Base-by-base conservation (phyloP, 1,139 yeast species). In the Groenewaldozyma sp. region DNA sequence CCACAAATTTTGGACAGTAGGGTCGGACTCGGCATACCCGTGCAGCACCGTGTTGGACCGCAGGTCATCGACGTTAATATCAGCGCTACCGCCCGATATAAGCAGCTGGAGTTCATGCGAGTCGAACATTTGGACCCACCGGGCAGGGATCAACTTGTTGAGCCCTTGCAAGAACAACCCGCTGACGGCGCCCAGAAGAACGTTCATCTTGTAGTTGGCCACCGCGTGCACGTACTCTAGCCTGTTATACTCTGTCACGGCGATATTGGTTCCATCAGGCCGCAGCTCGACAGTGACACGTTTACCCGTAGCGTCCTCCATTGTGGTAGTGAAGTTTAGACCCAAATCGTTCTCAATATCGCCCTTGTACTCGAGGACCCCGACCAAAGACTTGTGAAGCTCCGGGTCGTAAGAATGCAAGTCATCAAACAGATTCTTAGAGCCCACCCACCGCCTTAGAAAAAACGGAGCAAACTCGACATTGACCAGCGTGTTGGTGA, bases 401-500 rank as follows among this genome's bases (percentile, higher is more conserved):
- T 78, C 82, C 1, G 65, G 60, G 58, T 93, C 98, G 33, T 83
- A 66, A 33, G 76, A 72, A 35, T 71, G 73, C 48, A 93, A 65
- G 54, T 91, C 97, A 56, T 87, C 91, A 49, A 91, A 78, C 0
- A 88, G 74, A 45, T 73, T 72, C 59, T 68, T 56, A 11, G 34
- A 31, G n/a, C 61, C 61, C 20, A 65, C 62, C 83, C 93, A 75
- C 56, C 82, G 83, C 47, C 77, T 79, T 37, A 91, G 60, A 54
- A 91, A 91, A 50, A 87, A 86, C 2, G 93, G 84, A 0, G 96
- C 88, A 68, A 91, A 88, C 14, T 79, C 73, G 20, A 84, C 74
- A 58, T 88, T 95, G 11, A 91, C 75, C 47, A 88, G 66, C 2
- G 87, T 80, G 41, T 78, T 77, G 43, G 84, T 95, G 54, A 82